A percentile compares a stretch with the other conserved stretches of the same genome.
Evolutionary conservation across 2,329 filamentous ascomycete species (phyloP).

Genomic region (Pezicula carpinea): DNA sequence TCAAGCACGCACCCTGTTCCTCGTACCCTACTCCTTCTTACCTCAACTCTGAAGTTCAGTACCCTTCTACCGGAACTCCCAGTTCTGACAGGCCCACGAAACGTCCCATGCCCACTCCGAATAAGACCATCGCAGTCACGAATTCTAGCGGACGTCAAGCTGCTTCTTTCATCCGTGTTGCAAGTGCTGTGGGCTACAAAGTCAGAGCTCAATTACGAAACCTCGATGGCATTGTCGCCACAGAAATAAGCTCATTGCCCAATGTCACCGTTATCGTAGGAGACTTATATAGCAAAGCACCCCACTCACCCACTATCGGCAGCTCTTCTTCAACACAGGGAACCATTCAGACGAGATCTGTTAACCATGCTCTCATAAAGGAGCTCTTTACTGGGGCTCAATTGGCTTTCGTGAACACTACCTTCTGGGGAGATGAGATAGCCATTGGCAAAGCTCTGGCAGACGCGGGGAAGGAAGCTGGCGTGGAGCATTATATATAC

Average conservation of each 20-base stretch:
- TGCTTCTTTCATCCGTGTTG: conserved; percentile 89
- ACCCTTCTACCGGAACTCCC: conserved; percentile 8
- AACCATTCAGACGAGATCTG: conserved; percentile 58
- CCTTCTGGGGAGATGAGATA: conserved; percentile 92
- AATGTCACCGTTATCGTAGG: conserved; percentile 66
- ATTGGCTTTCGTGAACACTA: conserved; percentile 96
- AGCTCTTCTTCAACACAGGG: conserved; percentile 53
- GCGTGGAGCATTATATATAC: conserved; percentile 89
- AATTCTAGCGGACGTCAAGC: conserved; percentile 95
- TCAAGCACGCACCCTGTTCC: conserved; percentile 24
- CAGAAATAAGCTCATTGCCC: conserved; percentile 76
- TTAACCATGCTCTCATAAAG: conserved; percentile 68
- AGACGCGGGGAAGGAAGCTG: conserved; percentile 79
- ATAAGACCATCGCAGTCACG: conserved; percentile 76
- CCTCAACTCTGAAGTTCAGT: conserved; percentile 8
- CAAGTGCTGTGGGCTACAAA: conserved; percentile 86
- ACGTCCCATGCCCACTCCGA: conserved; percentile 27
- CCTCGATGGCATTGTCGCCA: conserved; percentile 79
- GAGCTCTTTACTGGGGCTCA: conserved; percentile 80
- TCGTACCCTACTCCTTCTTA: conserved; percentile 13
- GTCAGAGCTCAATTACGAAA: conserved; percentile 90
- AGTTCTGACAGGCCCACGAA: conserved; percentile 21
- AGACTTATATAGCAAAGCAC: conserved; percentile 53
- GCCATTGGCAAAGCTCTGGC: conserved; percentile 84
- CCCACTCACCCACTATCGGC: conserved; percentile 34